Base-by-base conservation (phyloP, 2,329 filamentous ascomycete genomes). In the Tothia fuscella region DNA sequence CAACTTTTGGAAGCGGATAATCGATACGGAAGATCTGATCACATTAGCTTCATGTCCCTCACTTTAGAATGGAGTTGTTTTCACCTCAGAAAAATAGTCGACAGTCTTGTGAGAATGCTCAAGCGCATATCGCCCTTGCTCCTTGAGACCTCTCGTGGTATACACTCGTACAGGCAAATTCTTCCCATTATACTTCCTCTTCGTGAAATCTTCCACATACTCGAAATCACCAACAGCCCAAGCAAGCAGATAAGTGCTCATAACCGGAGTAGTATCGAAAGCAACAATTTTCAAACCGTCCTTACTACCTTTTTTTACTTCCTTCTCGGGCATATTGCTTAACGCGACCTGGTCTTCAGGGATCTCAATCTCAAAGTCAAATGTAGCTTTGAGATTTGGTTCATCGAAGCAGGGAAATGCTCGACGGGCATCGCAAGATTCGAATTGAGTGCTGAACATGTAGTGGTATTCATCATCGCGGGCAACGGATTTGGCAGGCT, bases 361-460 rank as follows among this genome's bases (percentile, higher is more conserved):
- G 35, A 95, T 74, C 65, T 96, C 89, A 48, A 98, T 82, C 54
- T 87, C 74, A 46, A 98, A 83, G 60, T 95, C 88, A 56, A 95
- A 96, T 2, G 87, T 89, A 9, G 91, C 86, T 66, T 98, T 98
- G 49, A 96, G 73, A 55, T 93, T 94, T 31, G 91, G 91, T 66
- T 98, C 91, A 57, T 98, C 91, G 56, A 96, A 96, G 67, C 91
- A 98, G 36, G 91, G 91, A 65, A 98, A 95, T 6, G 91, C 89
- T 50, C 88, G 75, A 49, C 91, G 81, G 47, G 91, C 91, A 64
- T 98, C 91, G 56, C 87, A 94, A 34, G 88, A 82, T 68, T 98
- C 91, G 57, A 98, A 98, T 60, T 98, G 91, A 37, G 91, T 98
- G 67, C 85, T 93, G 62, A 94, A 77, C 74, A 68, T 80, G 74